These are phyloP conservation scores for Epichloe aotearoae DNA, from an alignment of 2,329 filamentous ascomycete genomes.

Conservation along the genomic window DNA sequence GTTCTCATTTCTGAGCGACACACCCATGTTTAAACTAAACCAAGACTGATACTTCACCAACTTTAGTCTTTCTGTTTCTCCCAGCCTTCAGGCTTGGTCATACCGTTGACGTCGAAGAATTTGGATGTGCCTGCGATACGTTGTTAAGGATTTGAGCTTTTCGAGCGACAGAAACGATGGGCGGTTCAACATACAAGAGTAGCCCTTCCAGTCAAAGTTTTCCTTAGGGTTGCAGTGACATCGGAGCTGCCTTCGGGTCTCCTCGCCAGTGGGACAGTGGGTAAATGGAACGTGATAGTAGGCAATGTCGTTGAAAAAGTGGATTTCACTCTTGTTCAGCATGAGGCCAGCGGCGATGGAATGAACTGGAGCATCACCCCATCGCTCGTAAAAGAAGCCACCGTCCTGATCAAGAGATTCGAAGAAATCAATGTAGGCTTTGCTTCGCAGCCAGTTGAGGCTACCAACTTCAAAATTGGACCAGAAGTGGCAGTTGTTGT, in stretches of 20 bases:
- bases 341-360: conserved; percentile 87
- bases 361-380: conserved; percentile 95
- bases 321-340: conserved; percentile 83
- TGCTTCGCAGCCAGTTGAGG: conserved; percentile 81
- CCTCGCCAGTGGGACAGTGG: conserved; percentile 86
- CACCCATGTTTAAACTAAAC: background rate
- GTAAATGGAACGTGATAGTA: conserved; percentile 98
- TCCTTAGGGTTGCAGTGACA: conserved; percentile 92
- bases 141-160: background rate
- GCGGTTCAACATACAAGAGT: conserved; percentile 62
- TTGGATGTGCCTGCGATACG: conserved; percentile 45
- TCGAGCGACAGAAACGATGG: background rate
- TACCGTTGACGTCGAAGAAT: conserved; percentile 71
- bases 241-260: conserved; percentile 69
- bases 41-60: background rate
- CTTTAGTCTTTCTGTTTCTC: conserved; percentile 26
- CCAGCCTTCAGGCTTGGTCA: conserved; percentile 76
- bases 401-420: conserved; percentile 76
- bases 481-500: conserved; percentile 99
- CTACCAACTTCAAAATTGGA: conserved; percentile 98
- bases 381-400: conserved; percentile 98
- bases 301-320: conserved; percentile 98
- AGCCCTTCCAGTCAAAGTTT: conserved; percentile 99
- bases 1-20: background rate
- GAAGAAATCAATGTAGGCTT: conserved; percentile 86